Evolutionary conservation across 2,329 filamentous ascomycete species (phyloP), one percentile per base, ranked within the genome.

Genomic region (Drechslera avenae): DNA sequence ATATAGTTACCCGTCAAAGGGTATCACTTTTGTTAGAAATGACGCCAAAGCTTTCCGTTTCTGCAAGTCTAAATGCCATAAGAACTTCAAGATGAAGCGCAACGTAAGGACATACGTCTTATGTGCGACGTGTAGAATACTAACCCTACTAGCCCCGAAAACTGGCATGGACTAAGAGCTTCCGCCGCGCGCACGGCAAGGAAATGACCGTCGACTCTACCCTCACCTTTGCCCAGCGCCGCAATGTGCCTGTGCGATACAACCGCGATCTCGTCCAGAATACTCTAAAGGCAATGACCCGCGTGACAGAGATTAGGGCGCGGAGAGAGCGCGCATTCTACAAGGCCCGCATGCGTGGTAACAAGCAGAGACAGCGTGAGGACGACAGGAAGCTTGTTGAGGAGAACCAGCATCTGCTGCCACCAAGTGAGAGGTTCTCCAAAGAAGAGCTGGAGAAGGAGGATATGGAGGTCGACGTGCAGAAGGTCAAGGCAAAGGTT

Each of bases 171-270:
- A 70, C 66, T n/a, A 71, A 71, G 48, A 60, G 60, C 8, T 71
- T 68, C 64, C 67, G 66, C 39, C 67, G 63, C 50, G 71, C 69
- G 2, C 69, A 79, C 62, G 84, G 86, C 62, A 76, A 86, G 96
- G 90, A 73, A 57, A 66, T 73, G 62, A 89, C 90, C 50, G 92
- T 97, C 76, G 94, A 99, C 82, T 89, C 86, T 68, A 96, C 93
- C 26, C 86, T 99, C 54, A 88, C 91, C 71, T 96, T 97, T 78
- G 89, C 90, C 57, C 89, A 91, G 63, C 89, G 91, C 72, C 89
- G 94, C 80, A 97, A 99, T 81, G 85, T 95, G 26, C 94, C 94
- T 61, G 86, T 95, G 56, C 90, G 93, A 72, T 99, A 99, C 85
- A 90, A 97, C 84, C 88, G 94, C 75, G 90, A 96, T 65, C 85